Percentiles rank a stretch among this genome's conserved stretches.
Conservation (phyloP, 2,329 filamentous ascomycete species). For the Rhinocladiella mackenziei region DNA sequence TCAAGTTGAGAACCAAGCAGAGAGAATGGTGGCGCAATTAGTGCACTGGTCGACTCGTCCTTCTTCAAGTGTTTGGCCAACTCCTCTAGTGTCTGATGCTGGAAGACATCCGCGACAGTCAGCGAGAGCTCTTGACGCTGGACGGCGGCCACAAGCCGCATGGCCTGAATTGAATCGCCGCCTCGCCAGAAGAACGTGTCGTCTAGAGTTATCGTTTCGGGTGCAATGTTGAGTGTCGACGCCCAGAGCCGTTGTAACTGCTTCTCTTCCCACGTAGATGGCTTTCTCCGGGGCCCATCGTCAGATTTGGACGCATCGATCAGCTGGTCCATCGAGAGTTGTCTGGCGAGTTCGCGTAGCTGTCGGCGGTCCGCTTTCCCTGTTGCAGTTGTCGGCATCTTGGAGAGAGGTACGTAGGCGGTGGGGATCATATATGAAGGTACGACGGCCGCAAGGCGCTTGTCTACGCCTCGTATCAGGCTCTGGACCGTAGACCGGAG, state of each 20-base stretch:
- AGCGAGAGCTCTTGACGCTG: slow-evolving; percentile 20
- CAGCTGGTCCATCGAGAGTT: neutral
- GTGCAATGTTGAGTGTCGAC: slow-evolving; percentile 31
- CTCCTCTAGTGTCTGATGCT: slow-evolving; percentile 40
- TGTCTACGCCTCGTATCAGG: neutral
- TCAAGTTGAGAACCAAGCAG: too few species aligned
- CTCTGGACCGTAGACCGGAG: too few species aligned
- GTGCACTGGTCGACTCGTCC: neutral
- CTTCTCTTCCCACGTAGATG: slow-evolving; percentile 1
- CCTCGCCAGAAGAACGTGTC: slow-evolving; percentile 34
- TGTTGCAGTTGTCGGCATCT: slow-evolving; percentile 34
- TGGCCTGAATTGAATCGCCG: slow-evolving; percentile 33
- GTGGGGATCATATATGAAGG: slow-evolving; percentile 42
- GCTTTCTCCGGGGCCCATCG: too few species aligned
- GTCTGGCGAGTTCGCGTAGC: neutral
- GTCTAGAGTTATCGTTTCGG: slow-evolving; percentile 35
- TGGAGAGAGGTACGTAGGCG: slow-evolving; percentile 41
- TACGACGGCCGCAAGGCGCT: neutral
- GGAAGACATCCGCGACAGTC: slow-evolving; percentile 32
- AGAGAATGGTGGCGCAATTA: slow-evolving; percentile 7
- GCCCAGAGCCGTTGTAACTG: slow-evolving; percentile 32
- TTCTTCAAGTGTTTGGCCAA: slow-evolving; percentile 36
- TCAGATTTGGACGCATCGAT: neutral
- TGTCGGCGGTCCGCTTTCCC: neutral
- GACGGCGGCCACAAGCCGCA: slow-evolving; percentile 31